These are phyloP conservation scores for Globisporangium mamillatum DNA, from an alignment of 352 stramenopile species.

Conservation along the genomic window DNA sequence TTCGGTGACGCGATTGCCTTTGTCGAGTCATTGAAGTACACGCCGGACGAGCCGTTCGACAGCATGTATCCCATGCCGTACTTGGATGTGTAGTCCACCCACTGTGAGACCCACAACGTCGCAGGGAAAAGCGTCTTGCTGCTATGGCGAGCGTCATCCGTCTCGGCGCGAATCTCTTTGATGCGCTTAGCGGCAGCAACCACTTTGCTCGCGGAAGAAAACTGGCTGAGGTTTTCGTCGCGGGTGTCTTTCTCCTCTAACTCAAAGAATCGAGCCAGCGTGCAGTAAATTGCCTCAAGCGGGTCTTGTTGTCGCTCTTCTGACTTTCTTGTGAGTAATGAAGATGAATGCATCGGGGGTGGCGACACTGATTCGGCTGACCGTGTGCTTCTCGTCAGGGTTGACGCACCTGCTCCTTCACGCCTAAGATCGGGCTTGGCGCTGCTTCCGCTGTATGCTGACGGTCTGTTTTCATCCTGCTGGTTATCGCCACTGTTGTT, in stretches of 20 bases:
- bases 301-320: slow-evolving; percentile 22
- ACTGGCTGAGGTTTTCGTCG: slow-evolving; percentile 47
- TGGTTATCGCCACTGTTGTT: slow-evolving; percentile 10
- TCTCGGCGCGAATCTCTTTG: slow-evolving; percentile 58
- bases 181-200: slow-evolving; percentile 60
- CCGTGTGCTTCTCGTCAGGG: not conserved
- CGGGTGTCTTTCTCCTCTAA: slow-evolving; percentile 48
- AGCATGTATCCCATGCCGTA: slow-evolving; percentile 99
- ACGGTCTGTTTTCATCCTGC: slow-evolving; percentile 9
- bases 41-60: slow-evolving; percentile 91
- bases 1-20: slow-evolving; percentile 94
- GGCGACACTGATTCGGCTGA: slow-evolving; percentile 4
- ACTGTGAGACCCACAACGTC: slow-evolving; percentile 93
- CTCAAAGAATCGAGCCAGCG: slow-evolving; percentile 60
- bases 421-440: slow-evolving; percentile 7
- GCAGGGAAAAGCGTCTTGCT: slow-evolving; percentile 30
- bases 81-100: slow-evolving; percentile 99
- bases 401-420: not conserved
- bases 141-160: slow-evolving; percentile 26
- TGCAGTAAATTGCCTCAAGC: slow-evolving; percentile 54
- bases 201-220: slow-evolving; percentile 54
- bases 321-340: not conserved
- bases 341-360: not conserved
- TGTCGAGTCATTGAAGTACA: slow-evolving; percentile 99
- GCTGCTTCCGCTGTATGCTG: not conserved